A percentile compares a stretch with the other conserved stretches of the same genome.
Evolutionary conservation across 2,329 filamentous ascomycete genomes (phyloP).

Genomic region (Penicillium sp.): DNA sequence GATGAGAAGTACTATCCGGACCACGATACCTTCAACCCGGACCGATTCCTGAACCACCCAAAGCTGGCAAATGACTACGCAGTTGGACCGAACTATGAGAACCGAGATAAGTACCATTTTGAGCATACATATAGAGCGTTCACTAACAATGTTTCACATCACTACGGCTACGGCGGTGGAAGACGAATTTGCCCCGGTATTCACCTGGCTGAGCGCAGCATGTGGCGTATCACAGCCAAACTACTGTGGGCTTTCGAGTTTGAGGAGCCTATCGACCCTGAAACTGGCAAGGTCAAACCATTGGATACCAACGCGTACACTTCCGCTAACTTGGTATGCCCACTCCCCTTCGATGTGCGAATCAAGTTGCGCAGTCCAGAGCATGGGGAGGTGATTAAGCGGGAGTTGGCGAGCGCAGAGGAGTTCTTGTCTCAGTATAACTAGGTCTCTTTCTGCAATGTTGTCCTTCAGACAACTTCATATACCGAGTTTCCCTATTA

Average conservation of each 20-base stretch:
- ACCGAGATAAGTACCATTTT: slow-evolving; percentile 45
- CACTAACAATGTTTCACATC: background rate
- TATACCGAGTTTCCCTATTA: background rate
- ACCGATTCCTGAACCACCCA: slow-evolving; percentile 36
- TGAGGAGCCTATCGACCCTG: background rate
- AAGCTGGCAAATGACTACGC: slow-evolving; percentile 34
- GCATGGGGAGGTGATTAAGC: background rate
- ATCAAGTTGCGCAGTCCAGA: background rate
- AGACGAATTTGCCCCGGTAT: slow-evolving; percentile 1
- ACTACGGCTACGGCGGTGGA: slow-evolving; percentile 51
- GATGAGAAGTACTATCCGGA: slow-evolving; percentile 41
- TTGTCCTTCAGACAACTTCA: background rate
- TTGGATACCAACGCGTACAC: background rate
- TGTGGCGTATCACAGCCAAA: background rate
- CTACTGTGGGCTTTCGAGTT: background rate
- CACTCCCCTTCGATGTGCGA: background rate
- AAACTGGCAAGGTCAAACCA: background rate
- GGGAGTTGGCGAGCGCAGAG: background rate
- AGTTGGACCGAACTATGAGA: slow-evolving; percentile 37
- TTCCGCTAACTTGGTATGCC: background rate
- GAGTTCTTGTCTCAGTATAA: background rate
- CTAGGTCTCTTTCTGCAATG: background rate
- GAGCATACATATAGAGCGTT: background rate
- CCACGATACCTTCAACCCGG: slow-evolving; percentile 36
- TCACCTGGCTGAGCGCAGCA: background rate